phyloP scores from a whole-genome alignment of 2,329 filamentous ascomycete species.

The Pochonia chlamydosporia region DNA sequence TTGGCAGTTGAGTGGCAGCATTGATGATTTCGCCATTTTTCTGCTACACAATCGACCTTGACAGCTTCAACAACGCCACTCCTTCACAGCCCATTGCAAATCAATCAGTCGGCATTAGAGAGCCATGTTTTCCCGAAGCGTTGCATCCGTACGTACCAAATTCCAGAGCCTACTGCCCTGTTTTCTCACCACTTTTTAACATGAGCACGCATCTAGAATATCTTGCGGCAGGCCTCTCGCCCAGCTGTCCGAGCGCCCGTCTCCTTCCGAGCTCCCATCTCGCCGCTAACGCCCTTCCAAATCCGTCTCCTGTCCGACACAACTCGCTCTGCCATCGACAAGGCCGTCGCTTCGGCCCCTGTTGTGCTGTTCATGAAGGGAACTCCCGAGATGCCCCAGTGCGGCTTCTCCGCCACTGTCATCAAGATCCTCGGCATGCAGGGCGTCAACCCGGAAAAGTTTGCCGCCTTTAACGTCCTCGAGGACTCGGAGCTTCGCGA shows the following conservation, averaged over 20 bases:
- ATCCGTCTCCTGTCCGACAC: constrained; percentile 73
- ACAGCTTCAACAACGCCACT: background rate
- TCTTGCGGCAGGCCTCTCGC: constrained; percentile 31
- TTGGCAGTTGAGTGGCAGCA: no score
- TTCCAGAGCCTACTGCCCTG: no score
- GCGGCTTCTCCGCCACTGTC: constrained; percentile 89
- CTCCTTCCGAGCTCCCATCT: constrained; percentile 16
- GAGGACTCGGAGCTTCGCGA: constrained; percentile 82
- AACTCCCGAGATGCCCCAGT: constrained; percentile 91
- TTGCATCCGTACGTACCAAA: constrained; percentile 16
- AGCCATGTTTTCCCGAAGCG: constrained; percentile 19
- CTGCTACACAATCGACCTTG: no score
- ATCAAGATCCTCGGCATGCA: constrained; percentile 94
- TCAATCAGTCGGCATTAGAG: background rate
- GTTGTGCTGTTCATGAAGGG: constrained; percentile 99
- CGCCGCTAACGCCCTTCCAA: constrained; percentile 29
- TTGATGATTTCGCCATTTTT: background rate
- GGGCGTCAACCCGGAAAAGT: constrained; percentile 91
- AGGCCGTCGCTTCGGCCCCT: constrained; percentile 78
- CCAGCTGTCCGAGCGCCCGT: constrained; percentile 18
- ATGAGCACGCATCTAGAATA: constrained; percentile 19
- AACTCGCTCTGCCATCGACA: constrained; percentile 79
- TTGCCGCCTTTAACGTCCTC: constrained; percentile 96
- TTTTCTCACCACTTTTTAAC: background rate
- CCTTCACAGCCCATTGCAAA: background rate